Evolutionary conservation across 2,329 filamentous ascomycete species (phyloP), one percentile per base, ranked within the genome.

Genomic region (Delphinella strobiligena): DNA sequence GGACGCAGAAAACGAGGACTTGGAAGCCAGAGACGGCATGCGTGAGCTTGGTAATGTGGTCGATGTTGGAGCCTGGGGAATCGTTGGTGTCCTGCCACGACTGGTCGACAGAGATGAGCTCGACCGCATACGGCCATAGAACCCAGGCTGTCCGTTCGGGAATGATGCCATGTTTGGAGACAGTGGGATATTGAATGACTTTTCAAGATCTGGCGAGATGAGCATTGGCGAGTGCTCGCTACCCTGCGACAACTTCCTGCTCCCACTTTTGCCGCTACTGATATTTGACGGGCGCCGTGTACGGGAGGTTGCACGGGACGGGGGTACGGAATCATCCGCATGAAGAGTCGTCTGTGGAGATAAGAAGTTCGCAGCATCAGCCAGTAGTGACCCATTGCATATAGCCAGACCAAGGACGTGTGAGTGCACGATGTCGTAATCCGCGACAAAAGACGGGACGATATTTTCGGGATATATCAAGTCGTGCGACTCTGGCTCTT

Each of bases 361-460:
- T 30, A 71, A 64, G 58, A 75, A 71, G 63, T 81, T 61, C 61
- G 71, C 57, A 55, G 74, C 59, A 55, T 79, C 67, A 50, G 76
- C 58, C 61, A 82, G 55, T 58, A 77, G 50, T 4, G 69, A 67
- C 14, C 83, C 82, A 54, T 93, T 93, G 59, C 88, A 74, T 41
- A 94, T 82, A 14, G 77, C 76, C 34, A 95, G 72, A 35, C 72
- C 74, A 47, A 75, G 69, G 15, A 88, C 69, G 47, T 80, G 74
- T 19, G 80, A 78, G 49, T 93, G 81, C 37, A 82, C 75, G 51
- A 81, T 80, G 17, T 74, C 77, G 57, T 82, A 91, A 52, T 94
- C 88, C 12, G 75, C 74, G 37, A 78, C 72, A 69, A 93, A 96
- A 9, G 80, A 75, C 30, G 75, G 73, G 43, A 88, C 69, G 39